Base-by-base conservation (phyloP, 257 asterid species). In the Solanum sparsipilum region DNA sequence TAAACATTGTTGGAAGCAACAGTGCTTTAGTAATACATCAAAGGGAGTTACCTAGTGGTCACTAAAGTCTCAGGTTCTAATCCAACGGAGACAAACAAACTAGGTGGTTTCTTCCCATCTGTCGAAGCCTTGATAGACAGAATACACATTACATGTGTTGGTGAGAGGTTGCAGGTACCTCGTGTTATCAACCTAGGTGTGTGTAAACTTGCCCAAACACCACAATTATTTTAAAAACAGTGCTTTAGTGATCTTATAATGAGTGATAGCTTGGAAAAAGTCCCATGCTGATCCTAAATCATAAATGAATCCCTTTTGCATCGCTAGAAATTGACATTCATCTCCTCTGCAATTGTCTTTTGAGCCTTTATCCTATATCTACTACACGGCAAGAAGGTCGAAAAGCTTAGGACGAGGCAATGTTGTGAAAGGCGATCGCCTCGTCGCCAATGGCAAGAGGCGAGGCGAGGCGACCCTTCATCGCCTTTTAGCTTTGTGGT, bases 31-130 rank as follows among this genome's bases (percentile, higher is more conserved):
- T 68, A 13, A 68, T 68, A 31, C 36, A 68, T 3, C 74, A 15
- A 27, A 68, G 74, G 36, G 36, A 27, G 74, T 68, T 9, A 3
- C 74, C 74, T 68, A 68, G 36, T 68, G 74, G 74, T 27, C 74
- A 27, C 2, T 12, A 21, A 27, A 68, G 35, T 68, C 21, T 68
- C 11, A 1, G 5, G 74, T 68, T 68, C 36, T 12, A 68, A 68
- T 68, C 10, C 20, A 65, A 13, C 35, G 9, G 35, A 27, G 21
- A 73, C 92, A 98, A 11, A 98, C 5, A 67, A 0, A 29, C 1
- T 68, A 27, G 75, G 23, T 68, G 75, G 32, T 68, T 68, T 29
- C 75, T 68, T 68, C 10, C 36, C 36, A 13, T 68, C 3, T 68
- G 36, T 27, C 75, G 11, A 68, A 29, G 36, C 36, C 38, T 68